Base-by-base conservation (phyloP, 1,284 basidiomycete species). In the Malassezia sp. region DNA sequence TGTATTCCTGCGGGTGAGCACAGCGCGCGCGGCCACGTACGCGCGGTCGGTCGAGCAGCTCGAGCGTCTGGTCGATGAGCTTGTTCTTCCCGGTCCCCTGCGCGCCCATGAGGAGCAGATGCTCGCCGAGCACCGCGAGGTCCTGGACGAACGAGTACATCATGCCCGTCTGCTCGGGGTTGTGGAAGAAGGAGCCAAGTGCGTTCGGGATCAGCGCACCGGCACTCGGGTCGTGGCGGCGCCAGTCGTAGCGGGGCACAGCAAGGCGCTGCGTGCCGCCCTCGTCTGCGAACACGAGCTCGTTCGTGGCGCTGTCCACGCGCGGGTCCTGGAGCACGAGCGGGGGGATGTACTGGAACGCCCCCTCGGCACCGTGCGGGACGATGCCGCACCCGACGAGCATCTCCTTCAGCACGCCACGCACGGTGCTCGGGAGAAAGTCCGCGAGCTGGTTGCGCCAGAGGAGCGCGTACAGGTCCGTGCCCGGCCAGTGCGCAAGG, bases 51-150 rank as follows among this genome's bases (percentile, higher is more conserved):
- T 54, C 47, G 14, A 71, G 61, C 3, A 72, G 58, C 49, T 71
- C 59, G 14, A 71, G 59, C 2, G 70, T 53, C 18, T 69, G 63
- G 42, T 72, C 70, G 40, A 71, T 63, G 39, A 70, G 59, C 57
- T 70, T 70, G 60, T 72, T 72, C 62, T 72, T 72, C 14, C 71
- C 71, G 7, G 64, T 69, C 6, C 71, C 71, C 34, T 72, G 71
- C 21, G 60, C 61, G 15, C 71, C 71, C 54, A 72, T 61, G 2
- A 72, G 59, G 17, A 72, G 53, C 17, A 72, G 52, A 34, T 72
- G 70, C 48, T 72, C 59, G 36, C 54, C 44, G 14, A 72, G 57
- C 33, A 68, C 17, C 5, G 63, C 60, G 14, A 72, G 56, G 42
- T 72, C 71, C 32, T 70, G 54, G 8, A 59, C 62, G 24, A 72